Base-by-base conservation (phyloP, 1,139 yeast species). In the Candida sojae region DNA sequence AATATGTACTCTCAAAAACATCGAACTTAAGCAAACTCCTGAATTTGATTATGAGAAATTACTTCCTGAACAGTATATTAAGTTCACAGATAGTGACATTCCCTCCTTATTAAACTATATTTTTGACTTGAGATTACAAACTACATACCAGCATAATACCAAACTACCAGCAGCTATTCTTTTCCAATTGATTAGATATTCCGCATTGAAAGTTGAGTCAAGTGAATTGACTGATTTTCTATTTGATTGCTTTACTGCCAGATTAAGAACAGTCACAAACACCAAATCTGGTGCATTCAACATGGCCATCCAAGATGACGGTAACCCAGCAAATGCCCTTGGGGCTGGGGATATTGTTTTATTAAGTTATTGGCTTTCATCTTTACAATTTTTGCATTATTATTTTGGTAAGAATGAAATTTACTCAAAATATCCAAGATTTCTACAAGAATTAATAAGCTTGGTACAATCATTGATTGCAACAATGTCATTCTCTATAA, bases 321-420 rank as follows among this genome's bases (percentile, higher is more conserved):
- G 52, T 3, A 49, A 46, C 17, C 28, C 48, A 3, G 51, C 51
- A 17, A 46, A 47, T 5, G 54, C 63, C 2, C 66, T 65, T 5
- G 80, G 80, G 1, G 67, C 75, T 7, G 86, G 88, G 23, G 92
- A 87, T 60, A 84, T 87, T 48, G 88, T 86, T 8, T 64, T 78
- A 34, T 75, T 84, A 49, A 84, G 92, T 53, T 86, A 86, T 60
- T 86, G 93, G 92, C 73, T 87, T 37, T 79, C 90, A 4, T 82
- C 82, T 10, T 61, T 85, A 39, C 87, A 86, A 54, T 85, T 83
- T 57, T 64, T 87, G 47, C 86, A 83, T 59, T 86, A 82, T 59
- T 86, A 84, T 61, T 63, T 86, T 35, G 65, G 77, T 45, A 80
- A 84, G 53, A 84, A 80, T 56, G 79, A 75, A 7, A 73, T 85